phyloP scores from a whole-genome alignment of 2,329 filamentous ascomycete genomes.

The Knufia petricola region DNA sequence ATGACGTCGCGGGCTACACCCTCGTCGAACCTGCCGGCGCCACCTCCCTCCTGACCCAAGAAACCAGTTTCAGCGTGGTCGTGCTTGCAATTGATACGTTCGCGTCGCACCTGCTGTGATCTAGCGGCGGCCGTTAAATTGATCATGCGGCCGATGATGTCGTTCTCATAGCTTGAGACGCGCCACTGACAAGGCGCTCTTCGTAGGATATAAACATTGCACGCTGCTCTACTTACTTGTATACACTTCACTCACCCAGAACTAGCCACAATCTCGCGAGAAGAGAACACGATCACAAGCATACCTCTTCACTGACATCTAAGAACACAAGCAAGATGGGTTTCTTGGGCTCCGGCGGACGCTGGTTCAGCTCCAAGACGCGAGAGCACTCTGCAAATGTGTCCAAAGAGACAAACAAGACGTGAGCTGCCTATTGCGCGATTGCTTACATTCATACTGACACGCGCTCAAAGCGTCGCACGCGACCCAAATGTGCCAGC shows the following conservation, averaged over 20 bases:
- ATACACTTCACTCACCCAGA: neutral
- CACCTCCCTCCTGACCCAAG: neutral
- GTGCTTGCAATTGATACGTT: constrained; percentile 1
- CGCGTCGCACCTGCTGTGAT: neutral
- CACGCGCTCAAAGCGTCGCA: neutral
- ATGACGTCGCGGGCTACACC: neutral
- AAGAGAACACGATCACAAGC: neutral
- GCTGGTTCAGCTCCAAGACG: neutral
- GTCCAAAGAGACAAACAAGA: constrained; percentile 7
- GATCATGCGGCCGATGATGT: neutral
- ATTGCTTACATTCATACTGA: too few relatives aligned
- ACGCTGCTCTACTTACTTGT: neutral
- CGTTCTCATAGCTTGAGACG: neutral
- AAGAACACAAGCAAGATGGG: constrained; percentile 2
- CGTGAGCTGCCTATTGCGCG: neutral
- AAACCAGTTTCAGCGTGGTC: neutral
- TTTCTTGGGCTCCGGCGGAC: constrained; percentile 1
- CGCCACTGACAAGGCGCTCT: neutral
- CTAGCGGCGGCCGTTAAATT: neutral
- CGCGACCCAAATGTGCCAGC: constrained; percentile 6
- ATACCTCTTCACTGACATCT: neutral
- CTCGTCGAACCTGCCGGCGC: neutral
- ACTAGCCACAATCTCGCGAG: too few relatives aligned
- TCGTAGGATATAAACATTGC: neutral
- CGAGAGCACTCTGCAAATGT: constrained; percentile 1